Base-by-base conservation (phyloP, 768 basidiomycete genomes). In the Boletus pseudopeckii region DNA sequence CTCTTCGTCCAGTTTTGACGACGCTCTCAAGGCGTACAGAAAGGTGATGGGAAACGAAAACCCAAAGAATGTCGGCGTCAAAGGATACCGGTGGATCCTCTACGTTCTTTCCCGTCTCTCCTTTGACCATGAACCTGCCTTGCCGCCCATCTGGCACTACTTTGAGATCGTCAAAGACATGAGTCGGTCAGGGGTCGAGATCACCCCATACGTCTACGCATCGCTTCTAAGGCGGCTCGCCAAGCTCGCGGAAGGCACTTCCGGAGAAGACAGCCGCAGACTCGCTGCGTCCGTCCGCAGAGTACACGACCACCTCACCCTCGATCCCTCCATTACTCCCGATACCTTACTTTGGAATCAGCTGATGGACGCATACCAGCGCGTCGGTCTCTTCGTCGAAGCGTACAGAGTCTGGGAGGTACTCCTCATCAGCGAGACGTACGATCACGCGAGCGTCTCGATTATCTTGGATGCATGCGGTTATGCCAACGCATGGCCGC, bases 391-490 rank as follows among this genome's bases (percentile, higher is more conserved):
- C 54, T 88, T 86, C 56, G 73, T 72, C 1, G 87, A 90, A 53
- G 84, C 88, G 15, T 86, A 82, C 60, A 77, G 84, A 34, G 78
- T 96, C 3, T 98, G 93, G 92, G 84, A 92, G 64, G 76, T 77
- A 64, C 77, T 91, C 69, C 80, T 80, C 62, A 62, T 82, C 40
- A 73, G 81, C n/a, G 77, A 79, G 17, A 75, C 72, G 44, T 84
- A 80, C 62, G 80, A 86, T 68, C 72, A 82, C 49, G 69, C 77
- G 51, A 87, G 83, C 55, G 79, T 98, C 47, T 89, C 83, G 71
- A 88, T 94, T 73, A 84, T 94, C 56, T 69, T 96, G 30, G 93
- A 95, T 64, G 85, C 88, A 1, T 96, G 92, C 59, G 90, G 86
- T 1, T 82, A 76, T 58, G 78, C 83, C 8, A 72, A 76, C 4